A percentile compares a stretch with the other conserved stretches of the same genome.
Evolutionary conservation across 192 early-diverging fungal species (phyloP).

Genomic region (Mortierella claussenii): DNA sequence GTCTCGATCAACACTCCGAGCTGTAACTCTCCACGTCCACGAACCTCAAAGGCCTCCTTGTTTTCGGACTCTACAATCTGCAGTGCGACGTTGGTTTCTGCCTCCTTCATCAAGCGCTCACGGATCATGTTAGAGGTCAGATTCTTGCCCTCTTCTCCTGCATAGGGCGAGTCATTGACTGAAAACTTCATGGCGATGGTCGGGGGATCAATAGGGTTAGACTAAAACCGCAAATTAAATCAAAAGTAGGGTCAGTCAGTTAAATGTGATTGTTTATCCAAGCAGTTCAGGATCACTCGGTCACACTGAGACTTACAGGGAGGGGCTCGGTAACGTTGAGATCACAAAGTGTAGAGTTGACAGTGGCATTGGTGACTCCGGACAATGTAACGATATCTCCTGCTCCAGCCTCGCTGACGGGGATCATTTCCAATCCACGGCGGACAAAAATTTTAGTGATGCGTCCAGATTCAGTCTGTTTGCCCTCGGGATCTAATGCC

Average conservation of each 20-base stretch:
- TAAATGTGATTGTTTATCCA: background rate
- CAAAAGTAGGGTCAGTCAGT: background rate
- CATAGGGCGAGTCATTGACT: constrained; percentile 89
- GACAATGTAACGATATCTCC: constrained; percentile 86
- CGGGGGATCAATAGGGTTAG: constrained; percentile 83
- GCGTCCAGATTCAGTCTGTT: constrained; percentile 72
- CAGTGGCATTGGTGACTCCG: constrained; percentile 77
- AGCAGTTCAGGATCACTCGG: background rate
- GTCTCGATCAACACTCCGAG: constrained; percentile 89
- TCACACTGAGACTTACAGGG: constrained; percentile 46
- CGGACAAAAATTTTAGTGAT: constrained; percentile 82
- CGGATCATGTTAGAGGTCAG: constrained; percentile 85
- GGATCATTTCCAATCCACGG: constrained; percentile 76
- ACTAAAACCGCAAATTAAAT: constrained; percentile 27
- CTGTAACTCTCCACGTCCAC: constrained; percentile 90
- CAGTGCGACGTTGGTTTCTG: constrained; percentile 85
- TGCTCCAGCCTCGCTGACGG: constrained; percentile 79
- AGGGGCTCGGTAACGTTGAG: constrained; percentile 69
- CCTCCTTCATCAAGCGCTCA: constrained; percentile 78
- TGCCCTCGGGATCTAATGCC: constrained; percentile 75
- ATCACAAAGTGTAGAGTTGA: constrained; percentile 84
- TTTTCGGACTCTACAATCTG: constrained; percentile 73
- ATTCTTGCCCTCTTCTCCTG: constrained; percentile 78
- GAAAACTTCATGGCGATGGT: constrained; percentile 88
- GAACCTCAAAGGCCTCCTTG: constrained; percentile 83